Conservation (phyloP, 2,329 filamentous ascomycete species). For the Fusarium sp. region DNA sequence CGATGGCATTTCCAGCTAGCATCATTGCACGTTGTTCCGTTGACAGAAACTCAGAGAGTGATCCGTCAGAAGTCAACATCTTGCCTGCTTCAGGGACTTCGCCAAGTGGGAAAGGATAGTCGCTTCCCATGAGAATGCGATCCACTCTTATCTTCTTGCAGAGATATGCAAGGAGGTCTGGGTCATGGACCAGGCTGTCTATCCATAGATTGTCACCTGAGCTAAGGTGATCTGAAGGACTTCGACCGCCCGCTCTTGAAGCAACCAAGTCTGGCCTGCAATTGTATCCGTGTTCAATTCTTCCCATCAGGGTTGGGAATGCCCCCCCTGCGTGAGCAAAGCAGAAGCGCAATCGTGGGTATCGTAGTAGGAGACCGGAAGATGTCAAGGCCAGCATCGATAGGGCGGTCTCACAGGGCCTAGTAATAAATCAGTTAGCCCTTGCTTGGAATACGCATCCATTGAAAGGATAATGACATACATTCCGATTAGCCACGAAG, state of each 20-base stretch:
- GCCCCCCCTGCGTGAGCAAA: not conserved
- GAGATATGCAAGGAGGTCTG: not conserved
- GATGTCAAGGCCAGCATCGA: not conserved
- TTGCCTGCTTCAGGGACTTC: not conserved
- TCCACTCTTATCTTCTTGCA: not conserved
- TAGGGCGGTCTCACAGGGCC: not conserved
- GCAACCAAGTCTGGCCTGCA: not conserved
- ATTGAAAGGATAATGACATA: not conserved
- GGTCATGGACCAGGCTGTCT: not conserved
- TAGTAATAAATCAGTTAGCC: fast-evolving
- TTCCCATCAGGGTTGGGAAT: not conserved
- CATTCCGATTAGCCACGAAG: not conserved
- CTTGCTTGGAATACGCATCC: fast-evolving
- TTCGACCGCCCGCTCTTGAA: not conserved
- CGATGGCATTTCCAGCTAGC: not conserved
- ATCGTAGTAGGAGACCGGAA: not conserved
- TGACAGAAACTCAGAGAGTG: not conserved
- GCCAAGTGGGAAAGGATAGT: not conserved
- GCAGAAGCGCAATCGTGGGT: not conserved
- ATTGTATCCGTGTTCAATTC: not conserved
- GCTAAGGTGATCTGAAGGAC: not conserved
- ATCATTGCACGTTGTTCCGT: not conserved
- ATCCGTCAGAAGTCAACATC: not conserved
- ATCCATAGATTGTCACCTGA: not conserved
- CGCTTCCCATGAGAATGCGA: not conserved